Base-by-base conservation (phyloP, 768 basidiomycete species). In the Tylopilus sp. region DNA sequence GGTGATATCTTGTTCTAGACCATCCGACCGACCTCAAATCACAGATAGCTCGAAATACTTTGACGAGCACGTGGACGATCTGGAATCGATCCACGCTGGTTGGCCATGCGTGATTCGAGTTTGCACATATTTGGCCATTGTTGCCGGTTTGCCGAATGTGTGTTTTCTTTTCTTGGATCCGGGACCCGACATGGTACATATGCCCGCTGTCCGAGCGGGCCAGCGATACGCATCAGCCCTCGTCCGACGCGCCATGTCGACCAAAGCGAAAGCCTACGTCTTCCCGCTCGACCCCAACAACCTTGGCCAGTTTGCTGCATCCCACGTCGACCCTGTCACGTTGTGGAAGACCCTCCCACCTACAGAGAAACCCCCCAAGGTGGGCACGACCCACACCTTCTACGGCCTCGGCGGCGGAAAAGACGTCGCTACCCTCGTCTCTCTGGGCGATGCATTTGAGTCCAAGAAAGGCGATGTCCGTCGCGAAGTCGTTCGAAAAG, bases 401-500 rank as follows among this genome's bases (percentile, higher is more conserved):
- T 88, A 79, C 70, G 78, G 79, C 48, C 75, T 74, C 0, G 44
- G 39, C 3, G 79, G 81, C 3, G 51, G 60, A 11, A 68, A 67
- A 11, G 59, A 68, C 11, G 67, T 83, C 40, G 78, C 82, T 1
- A 75, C 81, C 0, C 65, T 87, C 15, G 75, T 81, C 9, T 82
- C 83, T 30, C 71, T 86, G 8, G 84, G 84, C 0, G 79, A 80
- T 0, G 75, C 69, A 2, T 86, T 80, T 60, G 64, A 69, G 4
- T 55, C 58, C 33, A 81, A 81, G 58, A 72, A 66, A 6, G 73
- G 61, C 1, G 69, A 72, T 22, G 66, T 75, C 31, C 79, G 73
- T 61, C 72, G 83, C n/a, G 90, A 92, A 64, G 55, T 81, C 4
- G 75, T 91, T 28, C 75, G 90, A 59, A 82, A 80, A 59, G 78